These are phyloP conservation scores for Exidia glandulosa DNA, from an alignment of 768 basidiomycete species.

Conservation along the genomic window DNA sequence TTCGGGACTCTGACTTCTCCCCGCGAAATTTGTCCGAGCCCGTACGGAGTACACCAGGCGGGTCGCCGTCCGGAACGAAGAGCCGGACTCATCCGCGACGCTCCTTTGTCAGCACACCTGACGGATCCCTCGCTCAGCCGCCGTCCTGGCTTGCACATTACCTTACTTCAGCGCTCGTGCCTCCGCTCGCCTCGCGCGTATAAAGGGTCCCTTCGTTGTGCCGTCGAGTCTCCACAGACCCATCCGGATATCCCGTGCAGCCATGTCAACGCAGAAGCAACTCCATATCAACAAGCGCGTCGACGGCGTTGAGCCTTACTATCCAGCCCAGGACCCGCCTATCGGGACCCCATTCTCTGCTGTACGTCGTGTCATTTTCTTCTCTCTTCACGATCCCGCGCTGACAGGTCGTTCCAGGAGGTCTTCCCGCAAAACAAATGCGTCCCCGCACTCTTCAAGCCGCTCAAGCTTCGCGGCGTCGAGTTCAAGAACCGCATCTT, in stretches of 20 bases:
- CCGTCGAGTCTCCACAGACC: too few relatives aligned
- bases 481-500: conserved; percentile 70
- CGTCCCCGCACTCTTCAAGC: conserved; percentile 52
- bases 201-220: background rate
- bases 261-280: background rate
- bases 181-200: background rate
- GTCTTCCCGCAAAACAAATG: conserved; percentile 36
- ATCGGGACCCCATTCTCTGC: conserved; percentile 34
- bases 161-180: background rate
- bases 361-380: conserved; percentile 15
- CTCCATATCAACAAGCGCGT: conserved; percentile 34
- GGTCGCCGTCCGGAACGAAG: background rate
- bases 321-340: conserved; percentile 46
- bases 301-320: conserved; percentile 41
- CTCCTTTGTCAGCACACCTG: background rate
- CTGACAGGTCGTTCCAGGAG: conserved; percentile 12
- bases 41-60: too few relatives aligned
- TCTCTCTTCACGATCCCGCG: background rate
- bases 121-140: background rate
- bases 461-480: conserved; percentile 46
- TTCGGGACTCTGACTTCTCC: too few relatives aligned
- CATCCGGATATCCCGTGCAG: too few relatives aligned
- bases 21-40: too few relatives aligned
- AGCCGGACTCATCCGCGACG: background rate
- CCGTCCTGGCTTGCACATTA: background rate